A percentile compares a stretch with the other conserved stretches of the same genome.
Conservation (phyloP, 2,329 filamentous ascomycete genomes). For the Cladosporium oxysporum region DNA sequence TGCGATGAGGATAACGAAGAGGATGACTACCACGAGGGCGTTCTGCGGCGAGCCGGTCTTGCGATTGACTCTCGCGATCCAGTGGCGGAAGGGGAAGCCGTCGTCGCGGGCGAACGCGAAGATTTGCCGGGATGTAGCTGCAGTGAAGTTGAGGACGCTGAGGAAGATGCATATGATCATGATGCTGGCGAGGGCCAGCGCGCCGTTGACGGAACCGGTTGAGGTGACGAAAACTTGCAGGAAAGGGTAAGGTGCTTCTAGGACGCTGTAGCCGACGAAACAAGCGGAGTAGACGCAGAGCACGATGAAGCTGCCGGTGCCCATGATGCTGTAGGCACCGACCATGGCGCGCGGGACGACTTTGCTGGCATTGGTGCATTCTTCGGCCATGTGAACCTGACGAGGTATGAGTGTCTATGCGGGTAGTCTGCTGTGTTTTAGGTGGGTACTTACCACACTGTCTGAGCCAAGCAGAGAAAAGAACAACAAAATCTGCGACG, state of each 20-base stretch:
- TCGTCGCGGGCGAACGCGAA: slow-evolving; percentile 45
- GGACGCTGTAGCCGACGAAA: slow-evolving; percentile 23
- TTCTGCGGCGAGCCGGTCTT: slow-evolving; percentile 31
- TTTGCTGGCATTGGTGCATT: slow-evolving; percentile 30
- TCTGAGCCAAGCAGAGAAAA: slow-evolving; percentile 29
- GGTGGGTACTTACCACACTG: slow-evolving; percentile 22
- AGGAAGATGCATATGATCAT: slow-evolving; percentile 30
- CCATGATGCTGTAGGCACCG: slow-evolving; percentile 31
- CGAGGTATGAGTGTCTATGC: background rate
- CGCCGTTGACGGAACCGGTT: slow-evolving; percentile 28
- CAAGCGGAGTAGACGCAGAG: slow-evolving; percentile 28
- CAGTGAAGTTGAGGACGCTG: slow-evolving; percentile 24
- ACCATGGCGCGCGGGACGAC: slow-evolving; percentile 36
- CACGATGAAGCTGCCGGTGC: slow-evolving; percentile 25
- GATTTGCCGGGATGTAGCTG: slow-evolving; percentile 45
- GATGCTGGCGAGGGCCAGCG: slow-evolving; percentile 27
- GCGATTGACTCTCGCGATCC: slow-evolving; percentile 29
- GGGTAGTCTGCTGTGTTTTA: background rate
- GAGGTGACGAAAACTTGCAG: slow-evolving; percentile 30
- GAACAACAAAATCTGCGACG: slow-evolving; percentile 9
- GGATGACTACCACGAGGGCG: slow-evolving; percentile 28
- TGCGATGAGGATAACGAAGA: slow-evolving; percentile 29
- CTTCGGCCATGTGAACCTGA: slow-evolving; percentile 36
- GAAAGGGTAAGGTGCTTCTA: slow-evolving; percentile 26
- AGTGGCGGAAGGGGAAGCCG: slow-evolving; percentile 28